Conservation (phyloP, 176 grass and related monocot genomes). For the Phragmites australis region DNA sequence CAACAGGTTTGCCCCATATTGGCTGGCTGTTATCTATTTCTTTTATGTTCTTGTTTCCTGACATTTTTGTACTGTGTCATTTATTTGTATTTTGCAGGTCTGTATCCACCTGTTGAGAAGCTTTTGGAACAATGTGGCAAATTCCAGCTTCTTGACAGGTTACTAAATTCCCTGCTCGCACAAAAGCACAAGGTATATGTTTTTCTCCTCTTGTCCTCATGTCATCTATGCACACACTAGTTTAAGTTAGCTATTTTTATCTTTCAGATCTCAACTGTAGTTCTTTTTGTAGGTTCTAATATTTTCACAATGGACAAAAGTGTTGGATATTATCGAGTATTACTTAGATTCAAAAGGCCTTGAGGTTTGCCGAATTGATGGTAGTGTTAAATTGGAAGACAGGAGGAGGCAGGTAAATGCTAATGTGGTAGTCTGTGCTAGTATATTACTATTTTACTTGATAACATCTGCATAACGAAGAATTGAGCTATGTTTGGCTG, state of each 20-base stretch:
- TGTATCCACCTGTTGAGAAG: slow-evolving; percentile 82
- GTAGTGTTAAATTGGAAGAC: slow-evolving; percentile 70
- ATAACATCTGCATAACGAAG: neutral
- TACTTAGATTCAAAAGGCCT: slow-evolving; percentile 70
- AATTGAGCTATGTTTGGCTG: neutral
- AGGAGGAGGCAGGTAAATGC: slow-evolving; percentile 78
- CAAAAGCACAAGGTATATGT: slow-evolving; percentile 73
- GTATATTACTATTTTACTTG: slow-evolving; percentile 22
- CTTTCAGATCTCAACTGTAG: slow-evolving; percentile 11
- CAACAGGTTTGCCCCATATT: slow-evolving; percentile 49
- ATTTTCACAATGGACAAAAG: slow-evolving; percentile 94
- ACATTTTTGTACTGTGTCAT: neutral
- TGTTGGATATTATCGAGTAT: slow-evolving; percentile 87
- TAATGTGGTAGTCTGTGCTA: slow-evolving; percentile 29
- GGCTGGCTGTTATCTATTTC: too few relatives aligned
- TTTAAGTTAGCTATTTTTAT: neutral
- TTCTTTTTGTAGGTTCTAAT: slow-evolving; percentile 68
- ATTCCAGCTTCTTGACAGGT: slow-evolving; percentile 77
- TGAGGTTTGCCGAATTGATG: slow-evolving; percentile 86
- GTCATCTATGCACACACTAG: neutral
- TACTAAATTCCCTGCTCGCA: slow-evolving; percentile 55
- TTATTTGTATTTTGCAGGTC: slow-evolving; percentile 31
- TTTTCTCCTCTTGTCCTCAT: slow-evolving; percentile 37
- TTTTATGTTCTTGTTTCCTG: slow-evolving; percentile 12
- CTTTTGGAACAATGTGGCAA: slow-evolving; percentile 82